Evolutionary conservation across 2,329 filamentous ascomycete genomes (phyloP).

Genomic region (Cryoendolithus antarcticus): DNA sequence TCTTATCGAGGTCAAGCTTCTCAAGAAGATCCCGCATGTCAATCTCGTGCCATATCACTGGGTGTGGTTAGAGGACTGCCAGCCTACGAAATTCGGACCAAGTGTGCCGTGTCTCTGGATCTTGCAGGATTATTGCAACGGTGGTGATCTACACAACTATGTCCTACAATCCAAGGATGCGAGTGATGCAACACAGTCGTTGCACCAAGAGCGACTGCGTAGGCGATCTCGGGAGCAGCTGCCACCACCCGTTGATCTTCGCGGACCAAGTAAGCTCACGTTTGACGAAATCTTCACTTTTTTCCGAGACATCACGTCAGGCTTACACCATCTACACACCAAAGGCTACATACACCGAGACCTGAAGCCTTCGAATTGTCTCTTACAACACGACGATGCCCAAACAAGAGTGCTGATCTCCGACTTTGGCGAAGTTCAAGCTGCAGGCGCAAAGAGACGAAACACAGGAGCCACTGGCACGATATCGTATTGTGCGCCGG

Average conservation of each 20-base stretch:
- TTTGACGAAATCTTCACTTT: slow-evolving; percentile 95
- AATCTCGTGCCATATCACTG: slow-evolving; percentile 95
- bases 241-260: slow-evolving; percentile 47
- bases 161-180: slow-evolving; percentile 63
- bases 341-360: slow-evolving; percentile 94
- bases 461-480: slow-evolving; percentile 91
- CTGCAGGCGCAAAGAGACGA: slow-evolving; percentile 65
- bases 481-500: slow-evolving; percentile 93
- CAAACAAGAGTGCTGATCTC: slow-evolving; percentile 76
- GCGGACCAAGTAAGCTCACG: slow-evolving; percentile 43
- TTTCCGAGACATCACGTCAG: slow-evolving; percentile 89
- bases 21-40: slow-evolving; percentile 83
- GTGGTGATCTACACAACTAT: slow-evolving; percentile 79
- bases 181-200: slow-evolving; percentile 54
- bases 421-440: slow-evolving; percentile 94
- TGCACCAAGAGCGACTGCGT: slow-evolving; percentile 70
- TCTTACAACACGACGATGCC: slow-evolving; percentile 60
- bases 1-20: slow-evolving; percentile 79
- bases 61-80: slow-evolving; percentile 88
- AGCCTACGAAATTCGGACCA: slow-evolving; percentile 72
- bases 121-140: slow-evolving; percentile 93
- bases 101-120: slow-evolving; percentile 93
- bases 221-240: slow-evolving; percentile 66
- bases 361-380: slow-evolving; percentile 89
- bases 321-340: slow-evolving; percentile 75